Evolutionary conservation across 495 filamentous ascomycete species (phyloP).

Genomic region (Talaromyces thailandensis): DNA sequence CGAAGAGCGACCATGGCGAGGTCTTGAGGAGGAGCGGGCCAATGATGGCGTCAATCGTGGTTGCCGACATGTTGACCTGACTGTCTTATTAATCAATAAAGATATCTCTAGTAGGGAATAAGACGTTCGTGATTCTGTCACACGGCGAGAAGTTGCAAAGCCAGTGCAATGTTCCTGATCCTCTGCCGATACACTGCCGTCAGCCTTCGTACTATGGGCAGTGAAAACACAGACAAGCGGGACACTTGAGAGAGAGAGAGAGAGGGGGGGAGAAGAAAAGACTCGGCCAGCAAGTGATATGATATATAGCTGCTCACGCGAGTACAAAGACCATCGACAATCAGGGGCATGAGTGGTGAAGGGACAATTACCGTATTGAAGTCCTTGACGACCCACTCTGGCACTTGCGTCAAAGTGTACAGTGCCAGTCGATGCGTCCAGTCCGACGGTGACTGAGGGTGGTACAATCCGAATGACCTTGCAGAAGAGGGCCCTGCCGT

Average conservation of each 20-base stretch:
- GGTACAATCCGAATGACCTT: background rate
- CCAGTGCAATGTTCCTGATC: background rate
- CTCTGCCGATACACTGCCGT: background rate
- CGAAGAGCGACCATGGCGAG: constrained; percentile 71
- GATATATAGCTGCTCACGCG: background rate
- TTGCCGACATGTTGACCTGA: background rate
- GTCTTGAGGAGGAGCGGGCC: background rate
- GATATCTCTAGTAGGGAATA: background rate
- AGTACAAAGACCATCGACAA: background rate
- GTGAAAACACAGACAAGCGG: background rate
- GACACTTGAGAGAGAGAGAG: background rate
- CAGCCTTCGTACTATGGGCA: background rate
- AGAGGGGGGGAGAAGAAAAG: background rate
- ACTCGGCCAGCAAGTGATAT: background rate
- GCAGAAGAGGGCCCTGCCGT: background rate
- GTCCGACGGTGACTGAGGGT: background rate
- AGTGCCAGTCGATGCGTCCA: background rate
- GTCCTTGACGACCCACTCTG: background rate
- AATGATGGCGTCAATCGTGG: background rate
- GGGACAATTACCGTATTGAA: background rate
- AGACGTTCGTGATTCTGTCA: background rate
- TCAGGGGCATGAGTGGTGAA: background rate
- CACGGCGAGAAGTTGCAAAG: background rate
- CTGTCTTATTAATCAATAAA: background rate
- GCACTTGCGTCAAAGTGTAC: background rate